Base-by-base conservation (phyloP, 805 yeast species). In the Metschnikowia lunata region DNA sequence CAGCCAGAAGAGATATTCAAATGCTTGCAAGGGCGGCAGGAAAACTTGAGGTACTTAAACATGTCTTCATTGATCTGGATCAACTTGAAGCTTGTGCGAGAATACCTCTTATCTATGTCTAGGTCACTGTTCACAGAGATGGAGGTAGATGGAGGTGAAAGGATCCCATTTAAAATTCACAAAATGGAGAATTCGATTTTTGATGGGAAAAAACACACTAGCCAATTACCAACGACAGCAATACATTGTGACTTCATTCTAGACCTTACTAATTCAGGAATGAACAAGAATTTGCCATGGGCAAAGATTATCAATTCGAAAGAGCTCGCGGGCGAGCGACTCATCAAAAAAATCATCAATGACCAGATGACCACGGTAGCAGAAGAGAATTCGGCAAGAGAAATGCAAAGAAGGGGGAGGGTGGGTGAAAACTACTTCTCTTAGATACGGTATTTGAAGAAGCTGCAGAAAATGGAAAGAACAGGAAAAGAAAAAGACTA, bases 1-100 rank as follows among this genome's bases (percentile, higher is more conserved):
- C 60, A 58, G 45, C 72, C 67, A 43, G 50, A 48, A 9, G 72
- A 69, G 42, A 50, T 71, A 10, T 53, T 71, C 32, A 9, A 18
- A 8, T 18, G 46, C 18, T 40, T 49, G 36, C 45, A 37, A 29
- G 44, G 26, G 28, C 29, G 44, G 26, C 26, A 48, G 29, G 28
- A 46, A 29, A 59, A 56, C 36, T 57, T 79, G 44, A 61, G 46
- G 48, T 66, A 60, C 39, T 61, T 74, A 50, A 69, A 70, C 46
- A 59, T 75, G 52, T 62, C 67, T 23, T 74, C 74, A 8, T 71
- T 71, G 61, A 70, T 73, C 42, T 79, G 78, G 82, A 58, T 72
- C 32, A 71, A 63, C 54, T 74, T 65, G 53, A 69, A 51, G 43
- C 42, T 64, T 41, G 59, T 70, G 51, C 57, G 61, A 57, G 44